These are phyloP conservation scores for Aspergillus asperescens DNA, from an alignment of 495 filamentous ascomycete genomes.

Conservation along the genomic window DNA sequence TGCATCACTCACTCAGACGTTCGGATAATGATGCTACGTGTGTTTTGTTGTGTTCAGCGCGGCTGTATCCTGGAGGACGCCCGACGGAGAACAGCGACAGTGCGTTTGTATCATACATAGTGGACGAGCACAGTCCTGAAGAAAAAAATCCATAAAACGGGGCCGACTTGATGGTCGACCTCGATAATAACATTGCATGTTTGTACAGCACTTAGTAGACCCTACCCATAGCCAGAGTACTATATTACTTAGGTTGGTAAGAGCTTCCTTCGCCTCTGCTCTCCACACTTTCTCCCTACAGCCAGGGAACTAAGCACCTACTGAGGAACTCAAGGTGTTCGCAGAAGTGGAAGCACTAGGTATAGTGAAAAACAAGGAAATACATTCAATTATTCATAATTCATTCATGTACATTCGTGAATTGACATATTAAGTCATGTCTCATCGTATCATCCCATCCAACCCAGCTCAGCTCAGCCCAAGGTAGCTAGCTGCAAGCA, in stretches of 20 bases:
- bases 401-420: conserved; percentile 15
- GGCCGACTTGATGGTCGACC: conserved; percentile 1
- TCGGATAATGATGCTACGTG: conserved; percentile 16
- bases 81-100: conserved; percentile 1
- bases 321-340: neutral
- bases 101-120: conserved; percentile 15
- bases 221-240: too few relatives aligned
- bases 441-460: neutral
- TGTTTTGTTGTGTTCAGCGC: neutral
- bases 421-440: neutral
- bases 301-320: neutral
- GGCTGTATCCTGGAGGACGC: too few relatives aligned
- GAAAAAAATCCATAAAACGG: conserved; percentile 15
- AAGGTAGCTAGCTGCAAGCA: too few relatives aligned
- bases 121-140: neutral
- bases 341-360: neutral
- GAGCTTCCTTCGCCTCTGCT: neutral
- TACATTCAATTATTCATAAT: conserved; percentile 5
- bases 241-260: too few relatives aligned
- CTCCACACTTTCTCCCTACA: neutral
- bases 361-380: neutral
- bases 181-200: too few relatives aligned
- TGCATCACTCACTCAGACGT: conserved; percentile 14
- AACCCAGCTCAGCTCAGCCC: neutral
- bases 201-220: too few relatives aligned